Evolutionary conservation across 2,329 filamentous ascomycete species (phyloP), one percentile per base, ranked within the genome.

Genomic region (Trichophaea hybrida): DNA sequence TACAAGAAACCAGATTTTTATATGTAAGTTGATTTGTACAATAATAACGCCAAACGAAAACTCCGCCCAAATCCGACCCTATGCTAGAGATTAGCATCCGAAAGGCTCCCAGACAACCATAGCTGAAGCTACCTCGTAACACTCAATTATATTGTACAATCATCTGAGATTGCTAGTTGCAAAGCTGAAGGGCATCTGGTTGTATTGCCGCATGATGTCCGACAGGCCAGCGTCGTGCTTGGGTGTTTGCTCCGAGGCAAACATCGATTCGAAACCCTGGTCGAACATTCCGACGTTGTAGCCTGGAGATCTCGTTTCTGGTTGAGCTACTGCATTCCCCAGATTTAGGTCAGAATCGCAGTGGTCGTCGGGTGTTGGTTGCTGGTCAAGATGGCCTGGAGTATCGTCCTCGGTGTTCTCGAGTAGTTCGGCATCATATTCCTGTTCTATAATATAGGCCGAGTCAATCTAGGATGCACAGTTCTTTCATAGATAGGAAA

Each of bases 361-460:
- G 48, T 61, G 60, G 38, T 57, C 59, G 43, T 62, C 61, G 43
- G 59, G 59, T 44, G 63, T 59, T 57, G 61, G 58, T 43, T 57
- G 61, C 17, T 66, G 63, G 43, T 64, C 63, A 24, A 65, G 59
- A 33, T 59, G 58, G 34, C 57, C 58, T 58, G 58, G 63, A 53
- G 63, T 59, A 53, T 83, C 76, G 62, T 94, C 87, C 69, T 96
- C 90, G 72, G 94, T 82, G 78, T 94, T 86, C 69, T 91, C 88
- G 72, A 81, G 81, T 50, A 66, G 57, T 74, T 88, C 86, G 58
- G 88, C 85, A 72, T 96, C 90, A 75, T 96, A 97, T 77, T 97
- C 91, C 79, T 94, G 89, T 76, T 97, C 91, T 96, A 66, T 52
- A 57, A 76, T 77, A 78, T 70, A 76, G 74, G 82, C 73, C 74